These are phyloP conservation scores for Boletus bicolor DNA, from an alignment of 768 basidiomycete species.

Conservation along the genomic window DNA sequence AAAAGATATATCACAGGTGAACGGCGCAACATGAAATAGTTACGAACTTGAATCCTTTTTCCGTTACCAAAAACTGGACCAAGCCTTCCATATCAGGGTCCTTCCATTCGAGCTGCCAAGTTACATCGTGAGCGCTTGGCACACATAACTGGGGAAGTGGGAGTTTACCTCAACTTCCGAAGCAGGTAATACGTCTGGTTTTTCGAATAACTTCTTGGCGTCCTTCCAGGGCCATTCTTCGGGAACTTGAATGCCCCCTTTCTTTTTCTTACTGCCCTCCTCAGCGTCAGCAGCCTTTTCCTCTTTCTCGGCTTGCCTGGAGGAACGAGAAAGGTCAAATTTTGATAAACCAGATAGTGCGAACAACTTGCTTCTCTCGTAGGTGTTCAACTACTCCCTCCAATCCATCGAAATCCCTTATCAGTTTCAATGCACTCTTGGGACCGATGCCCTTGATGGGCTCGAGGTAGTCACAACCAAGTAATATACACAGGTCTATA, in stretches of 20 bases:
- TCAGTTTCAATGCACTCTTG: constrained; percentile 89
- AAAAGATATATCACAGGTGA: not conserved
- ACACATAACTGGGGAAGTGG: not conserved
- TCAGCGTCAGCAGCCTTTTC: constrained; percentile 41
- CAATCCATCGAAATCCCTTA: constrained; percentile 77
- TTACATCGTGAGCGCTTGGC: not conserved
- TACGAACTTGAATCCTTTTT: constrained; percentile 93
- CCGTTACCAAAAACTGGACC: constrained; percentile 86
- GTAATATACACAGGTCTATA: constrained; percentile 91
- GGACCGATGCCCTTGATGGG: constrained; percentile 98
- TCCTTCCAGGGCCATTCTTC: constrained; percentile 98
- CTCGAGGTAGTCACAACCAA: constrained; percentile 98
- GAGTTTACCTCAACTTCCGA: constrained; percentile 74
- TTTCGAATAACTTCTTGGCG: constrained; percentile 85
- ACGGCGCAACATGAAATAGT: not conserved
- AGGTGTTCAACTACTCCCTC: constrained; percentile 73
- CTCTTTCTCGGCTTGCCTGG: constrained; percentile 39
- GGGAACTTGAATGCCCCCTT: constrained; percentile 76
- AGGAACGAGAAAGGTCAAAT: not conserved
- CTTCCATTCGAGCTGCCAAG: constrained; percentile 84
- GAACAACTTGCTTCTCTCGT: constrained; percentile 59
- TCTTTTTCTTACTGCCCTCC: constrained; percentile 47
- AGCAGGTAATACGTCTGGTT: constrained; percentile 86
- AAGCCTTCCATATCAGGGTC: constrained; percentile 90
- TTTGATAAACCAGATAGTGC: not conserved